phyloP scores from a whole-genome alignment of 2,329 filamentous ascomycete species.

The Chalaropsis ovoidea region DNA sequence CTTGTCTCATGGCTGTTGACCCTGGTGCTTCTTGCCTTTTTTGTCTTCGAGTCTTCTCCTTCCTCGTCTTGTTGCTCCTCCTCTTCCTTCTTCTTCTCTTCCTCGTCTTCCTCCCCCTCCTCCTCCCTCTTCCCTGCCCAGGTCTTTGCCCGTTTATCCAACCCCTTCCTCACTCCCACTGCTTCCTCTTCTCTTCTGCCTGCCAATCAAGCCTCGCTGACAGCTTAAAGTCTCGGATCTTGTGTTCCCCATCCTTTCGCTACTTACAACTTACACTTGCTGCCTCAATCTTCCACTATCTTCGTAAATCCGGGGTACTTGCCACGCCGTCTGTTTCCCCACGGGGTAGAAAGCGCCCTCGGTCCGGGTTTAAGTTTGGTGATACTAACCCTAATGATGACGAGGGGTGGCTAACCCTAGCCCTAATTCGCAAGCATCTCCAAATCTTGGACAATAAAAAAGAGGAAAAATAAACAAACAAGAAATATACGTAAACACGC shows the following conservation, averaged over 20 bases:
- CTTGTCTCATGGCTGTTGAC: neutral
- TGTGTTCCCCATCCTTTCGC: no score
- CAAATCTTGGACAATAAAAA: no score
- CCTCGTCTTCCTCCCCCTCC: neutral
- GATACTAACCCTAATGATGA: neutral
- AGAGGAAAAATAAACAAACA: neutral
- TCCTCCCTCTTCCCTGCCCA: neutral
- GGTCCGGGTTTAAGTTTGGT: neutral
- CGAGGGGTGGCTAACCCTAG: no score
- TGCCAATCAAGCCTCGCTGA: slow-evolving; percentile 2
- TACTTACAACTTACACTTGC: no score
- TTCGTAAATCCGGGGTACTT: neutral
- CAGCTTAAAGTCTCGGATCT: neutral
- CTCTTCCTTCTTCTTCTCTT: neutral
- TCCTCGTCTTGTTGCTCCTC: no score
- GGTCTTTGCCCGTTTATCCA: neutral
- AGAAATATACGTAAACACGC: neutral
- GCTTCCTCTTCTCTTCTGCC: neutral
- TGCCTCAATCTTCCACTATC: no score
- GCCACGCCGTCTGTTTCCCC: no score
- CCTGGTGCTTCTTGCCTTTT: neutral
- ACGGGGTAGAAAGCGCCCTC: neutral
- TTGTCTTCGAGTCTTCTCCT: neutral
- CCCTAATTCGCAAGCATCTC: no score
- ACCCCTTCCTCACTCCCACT: neutral